Base-by-base conservation (phyloP, 2,329 filamentous ascomycete genomes). In the Beauveria varroae region DNA sequence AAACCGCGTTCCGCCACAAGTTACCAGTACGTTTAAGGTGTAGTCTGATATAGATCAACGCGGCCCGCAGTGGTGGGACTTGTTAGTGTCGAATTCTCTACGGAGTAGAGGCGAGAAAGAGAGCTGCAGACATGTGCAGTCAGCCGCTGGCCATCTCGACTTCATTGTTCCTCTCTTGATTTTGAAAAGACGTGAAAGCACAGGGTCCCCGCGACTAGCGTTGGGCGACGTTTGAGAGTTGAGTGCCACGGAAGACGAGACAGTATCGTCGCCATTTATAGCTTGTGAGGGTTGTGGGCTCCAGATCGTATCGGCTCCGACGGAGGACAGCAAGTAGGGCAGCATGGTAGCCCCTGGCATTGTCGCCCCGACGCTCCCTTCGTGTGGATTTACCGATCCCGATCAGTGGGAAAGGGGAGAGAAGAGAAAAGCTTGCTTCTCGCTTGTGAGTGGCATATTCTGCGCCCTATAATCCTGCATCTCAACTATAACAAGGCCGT, bases 31-130 rank as follows among this genome's bases (percentile, higher is more conserved):
- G 34, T 37, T 37, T 37, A 37, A 37, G 46, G 28, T 52, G 34
- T 52, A 52, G 49, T 52, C 49, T 52, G 49, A 52, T 52, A 52
- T 37, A 52, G 26, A 50, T 50, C 47, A 52, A 9, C 49, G 49
- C 49, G 49, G 49, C 34, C 49, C 49, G 49, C 49, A 37, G 18
- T 20, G n/a, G 49, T 30, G 47, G 47, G 18, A 50, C 47, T 50
- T 18, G n/a, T 50, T 37, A 14, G 47, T 50, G 47, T 50, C 26
- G 12, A 30, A 30, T 20, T 50, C 26, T 18, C 47, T 7, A 28
- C 1, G 6, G 26, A 28, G 26, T 3, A 24, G 6, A 47, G 20
- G 22, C 9, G 5, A 8, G 22, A 26, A 26, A 20, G 18, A 22
- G 26, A 18, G n/a, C 3, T 47, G 44, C 22, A 8, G 20, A 47